Evolutionary conservation across 768 basidiomycete species (phyloP), one percentile per base, ranked within the genome.

Genomic region (Xerocomus potaroensis): DNA sequence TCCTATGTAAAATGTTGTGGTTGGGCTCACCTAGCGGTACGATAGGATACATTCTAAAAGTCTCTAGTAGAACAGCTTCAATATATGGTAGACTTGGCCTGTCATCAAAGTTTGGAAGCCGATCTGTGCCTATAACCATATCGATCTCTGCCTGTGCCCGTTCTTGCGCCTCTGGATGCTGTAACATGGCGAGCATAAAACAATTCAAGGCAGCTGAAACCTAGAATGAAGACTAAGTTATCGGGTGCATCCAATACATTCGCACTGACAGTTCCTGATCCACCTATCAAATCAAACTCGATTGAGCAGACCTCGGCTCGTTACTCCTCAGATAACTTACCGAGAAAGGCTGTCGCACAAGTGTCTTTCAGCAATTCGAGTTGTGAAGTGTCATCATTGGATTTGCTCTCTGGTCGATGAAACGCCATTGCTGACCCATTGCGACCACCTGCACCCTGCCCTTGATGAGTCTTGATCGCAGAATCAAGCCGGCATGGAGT

Each of bases 131-230:
- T 23, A 69, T 50, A 15, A 64, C 58, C 0, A 40, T 30, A 11
- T 61, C 57, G 8, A 71, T 46, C 46, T 69, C 68, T 26, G 58
- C 57, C 4, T 64, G 56, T 24, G 68, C 68, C 27, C 48, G 51
- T 7, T 43, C 36, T 38, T 70, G 66, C 15, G 63, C 57, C 10
- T 61, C 61, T 1, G 64, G 69, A 44, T 66, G 23, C 5, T 49
- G 48, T 6, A 62, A 27, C 64, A 69, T 70, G n/a, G 60, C 60
- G n/a, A 69, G 53, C 48, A 69, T 48, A 44, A 72, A 69, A 2
- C n/a, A 39, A n/a, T n/a, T 15, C 38, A 54, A 36, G 8, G 49
- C 50, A 2, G 62, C 31, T 1, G 42, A n/a, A 3, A 47, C 44
- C 52, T 56, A 22, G 9, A 42, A 40, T 45, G 11, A 34, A 4